phyloP scores from a whole-genome alignment of 2,329 filamentous ascomycete genomes.

The Thelonectria rubi region DNA sequence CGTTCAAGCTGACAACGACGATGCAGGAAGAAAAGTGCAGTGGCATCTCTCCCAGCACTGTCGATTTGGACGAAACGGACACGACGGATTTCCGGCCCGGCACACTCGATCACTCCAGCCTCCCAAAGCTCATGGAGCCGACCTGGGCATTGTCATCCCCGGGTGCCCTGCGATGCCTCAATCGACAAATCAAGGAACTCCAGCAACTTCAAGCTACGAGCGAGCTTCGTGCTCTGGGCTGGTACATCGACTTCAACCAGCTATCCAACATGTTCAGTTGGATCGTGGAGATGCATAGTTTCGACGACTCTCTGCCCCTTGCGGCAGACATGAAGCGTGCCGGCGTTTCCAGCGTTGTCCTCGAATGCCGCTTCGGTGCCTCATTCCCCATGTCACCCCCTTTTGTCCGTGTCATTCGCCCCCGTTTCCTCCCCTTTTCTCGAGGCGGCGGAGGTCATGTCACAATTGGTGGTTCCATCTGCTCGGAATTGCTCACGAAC shows the following conservation, averaged over 20 bases:
- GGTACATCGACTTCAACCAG: slow-evolving; percentile 77
- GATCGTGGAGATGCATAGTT: slow-evolving; percentile 90
- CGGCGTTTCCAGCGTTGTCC: slow-evolving; percentile 72
- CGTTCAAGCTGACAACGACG: slow-evolving; percentile 28
- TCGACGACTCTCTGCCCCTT: slow-evolving; percentile 74
- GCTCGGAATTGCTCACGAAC: slow-evolving; percentile 85
- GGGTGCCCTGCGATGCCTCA: slow-evolving; percentile 39
- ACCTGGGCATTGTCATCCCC: slow-evolving; percentile 44
- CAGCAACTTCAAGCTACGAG: slow-evolving; percentile 70
- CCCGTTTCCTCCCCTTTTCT: slow-evolving; percentile 77
- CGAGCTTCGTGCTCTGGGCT: slow-evolving; percentile 75
- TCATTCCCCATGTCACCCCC: slow-evolving; percentile 82
- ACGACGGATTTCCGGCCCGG: slow-evolving; percentile 70
- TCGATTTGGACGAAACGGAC: neutral
- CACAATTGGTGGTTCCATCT: slow-evolving; percentile 82
- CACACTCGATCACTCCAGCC: slow-evolving; percentile 65
- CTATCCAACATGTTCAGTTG: slow-evolving; percentile 85
- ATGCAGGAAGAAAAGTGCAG: slow-evolving; percentile 18
- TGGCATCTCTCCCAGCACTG: too few relatives aligned
- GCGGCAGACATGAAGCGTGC: slow-evolving; percentile 76
- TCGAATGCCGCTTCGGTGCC: slow-evolving; percentile 83
- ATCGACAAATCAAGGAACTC: slow-evolving; percentile 67
- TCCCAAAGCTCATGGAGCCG: slow-evolving; percentile 67
- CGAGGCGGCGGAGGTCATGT: slow-evolving; percentile 86
- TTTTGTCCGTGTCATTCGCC: slow-evolving; percentile 84